Evolutionary conservation across 495 filamentous ascomycete species (phyloP).

Genomic region (Podospora conica): DNA sequence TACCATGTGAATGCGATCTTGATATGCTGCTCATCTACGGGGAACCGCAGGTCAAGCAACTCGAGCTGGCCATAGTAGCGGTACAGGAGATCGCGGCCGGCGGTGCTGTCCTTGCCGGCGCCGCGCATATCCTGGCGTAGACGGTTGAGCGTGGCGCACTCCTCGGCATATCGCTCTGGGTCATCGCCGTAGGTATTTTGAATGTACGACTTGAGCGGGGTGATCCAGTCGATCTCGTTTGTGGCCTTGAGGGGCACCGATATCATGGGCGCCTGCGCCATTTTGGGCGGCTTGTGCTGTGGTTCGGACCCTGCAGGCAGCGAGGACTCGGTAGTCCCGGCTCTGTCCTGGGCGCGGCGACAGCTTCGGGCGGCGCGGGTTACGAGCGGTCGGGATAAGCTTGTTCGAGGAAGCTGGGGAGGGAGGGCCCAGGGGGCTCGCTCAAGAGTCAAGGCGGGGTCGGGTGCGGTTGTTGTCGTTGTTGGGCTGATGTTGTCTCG

Average conservation of each 20-base stretch:
- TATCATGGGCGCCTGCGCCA: slow-evolving; percentile 85
- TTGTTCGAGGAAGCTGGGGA: not conserved
- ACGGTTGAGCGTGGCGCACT: slow-evolving; percentile 94
- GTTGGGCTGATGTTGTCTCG: slow-evolving; percentile 1
- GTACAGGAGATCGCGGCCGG: slow-evolving; percentile 88
- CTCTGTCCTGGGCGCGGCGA: slow-evolving; percentile 6
- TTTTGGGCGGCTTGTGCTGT: slow-evolving; percentile 28
- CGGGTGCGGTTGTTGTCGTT: not conserved
- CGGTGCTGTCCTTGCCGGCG: slow-evolving; percentile 92
- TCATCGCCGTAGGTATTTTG: slow-evolving; percentile 91
- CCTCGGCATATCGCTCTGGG: slow-evolving; percentile 87
- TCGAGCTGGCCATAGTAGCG: slow-evolving; percentile 97
- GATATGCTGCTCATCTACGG: slow-evolving; percentile 96
- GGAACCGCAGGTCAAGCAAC: slow-evolving; percentile 88
- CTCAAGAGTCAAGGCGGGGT: not conserved
- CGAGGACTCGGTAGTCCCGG: slow-evolving; percentile 10
- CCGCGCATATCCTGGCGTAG: slow-evolving; percentile 98
- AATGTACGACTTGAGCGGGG: slow-evolving; percentile 89
- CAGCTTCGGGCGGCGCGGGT: not conserved
- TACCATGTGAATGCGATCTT: slow-evolving; percentile 99
- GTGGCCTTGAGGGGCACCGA: slow-evolving; percentile 93
- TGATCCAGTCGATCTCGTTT: slow-evolving; percentile 98
- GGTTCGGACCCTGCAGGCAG: slow-evolving; percentile 1
- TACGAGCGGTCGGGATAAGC: not conserved
- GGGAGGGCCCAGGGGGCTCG: not conserved